Evolutionary conservation across 163 green algal genomes (phyloP).

Genomic region (Scenedesmus sp.): DNA sequence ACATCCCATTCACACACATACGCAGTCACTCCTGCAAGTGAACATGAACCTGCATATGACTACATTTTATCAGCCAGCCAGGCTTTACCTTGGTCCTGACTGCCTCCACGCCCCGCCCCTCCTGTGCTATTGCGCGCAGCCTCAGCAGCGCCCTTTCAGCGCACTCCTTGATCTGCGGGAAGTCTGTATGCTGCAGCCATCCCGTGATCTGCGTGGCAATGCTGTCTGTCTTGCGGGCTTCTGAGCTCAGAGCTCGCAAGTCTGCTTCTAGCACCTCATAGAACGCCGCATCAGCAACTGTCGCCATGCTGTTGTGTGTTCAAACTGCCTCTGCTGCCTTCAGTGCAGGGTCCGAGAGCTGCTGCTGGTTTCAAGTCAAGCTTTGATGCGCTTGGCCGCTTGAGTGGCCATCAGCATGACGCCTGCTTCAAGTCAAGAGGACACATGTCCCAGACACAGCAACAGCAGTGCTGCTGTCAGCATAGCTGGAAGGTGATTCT

Average conservation of each 20-base stretch:
- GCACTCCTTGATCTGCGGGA: conserved; percentile 78
- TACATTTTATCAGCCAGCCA: background rate
- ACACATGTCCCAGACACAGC: background rate
- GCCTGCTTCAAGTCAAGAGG: background rate
- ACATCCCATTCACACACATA: no score
- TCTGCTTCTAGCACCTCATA: conserved; percentile 72
- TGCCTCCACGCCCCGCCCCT: conserved; percentile 50
- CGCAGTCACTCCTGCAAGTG: no score
- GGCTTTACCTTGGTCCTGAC: conserved; percentile 58
- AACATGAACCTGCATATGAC: no score
- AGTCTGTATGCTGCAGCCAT: conserved; percentile 70
- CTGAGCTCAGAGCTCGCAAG: conserved; percentile 66
- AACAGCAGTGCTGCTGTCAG: background rate
- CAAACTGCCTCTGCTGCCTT: background rate
- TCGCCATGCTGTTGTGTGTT: conserved; percentile 4
- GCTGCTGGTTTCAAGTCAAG: background rate
- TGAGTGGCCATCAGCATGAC: background rate
- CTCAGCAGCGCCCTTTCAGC: conserved; percentile 75
- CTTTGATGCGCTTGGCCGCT: background rate
- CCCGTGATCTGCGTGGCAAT: conserved; percentile 74
- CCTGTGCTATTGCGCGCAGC: conserved; percentile 60
- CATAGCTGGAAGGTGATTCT: background rate
- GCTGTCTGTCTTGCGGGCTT: conserved; percentile 71
- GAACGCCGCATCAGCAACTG: conserved; percentile 48
- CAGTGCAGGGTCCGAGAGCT: background rate